Percentiles rank a stretch among this genome's conserved stretches.
phyloP scores from a whole-genome alignment of 306 rosid species.

The Fragaria nilgerrensis region DNA sequence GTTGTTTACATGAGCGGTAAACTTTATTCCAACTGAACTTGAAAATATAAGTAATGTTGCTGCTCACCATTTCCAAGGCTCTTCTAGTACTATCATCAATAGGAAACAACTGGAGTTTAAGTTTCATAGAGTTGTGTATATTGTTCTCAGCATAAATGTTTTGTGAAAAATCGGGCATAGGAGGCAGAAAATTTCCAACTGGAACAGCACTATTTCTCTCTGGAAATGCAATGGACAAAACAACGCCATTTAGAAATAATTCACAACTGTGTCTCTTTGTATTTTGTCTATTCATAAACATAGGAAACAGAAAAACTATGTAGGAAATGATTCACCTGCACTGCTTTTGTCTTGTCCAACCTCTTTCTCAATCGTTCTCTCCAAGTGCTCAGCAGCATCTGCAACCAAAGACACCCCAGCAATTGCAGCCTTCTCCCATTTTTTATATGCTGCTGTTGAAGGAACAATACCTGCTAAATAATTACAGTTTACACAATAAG shows the following conservation, averaged over 20 bases:
- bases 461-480: conserved; percentile 49
- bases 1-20: conserved; percentile 15
- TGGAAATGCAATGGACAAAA: conserved; percentile 38
- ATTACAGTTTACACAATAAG: neutral
- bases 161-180: conserved; percentile 52
- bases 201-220: conserved; percentile 52
- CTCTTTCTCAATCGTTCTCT: conserved; percentile 63
- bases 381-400: conserved; percentile 98
- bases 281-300: conserved; percentile 8
- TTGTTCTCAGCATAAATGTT: conserved; percentile 51
- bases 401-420: conserved; percentile 99
- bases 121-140: conserved; percentile 48
- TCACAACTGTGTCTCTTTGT: conserved; percentile 12
- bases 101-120: conserved; percentile 93
- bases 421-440: conserved; percentile 99
- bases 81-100: conserved; percentile 82
- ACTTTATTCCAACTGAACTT: neutral
- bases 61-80: conserved; percentile 91
- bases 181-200: conserved; percentile 38
- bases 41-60: conserved; percentile 4
- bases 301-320: conserved; percentile 5
- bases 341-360: conserved; percentile 51
- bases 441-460: conserved; percentile 81
- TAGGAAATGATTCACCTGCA: conserved; percentile 39
- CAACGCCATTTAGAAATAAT: conserved; percentile 18